Base-by-base conservation (phyloP, 768 basidiomycete species). In the Rhizopogon vulgaris region DNA sequence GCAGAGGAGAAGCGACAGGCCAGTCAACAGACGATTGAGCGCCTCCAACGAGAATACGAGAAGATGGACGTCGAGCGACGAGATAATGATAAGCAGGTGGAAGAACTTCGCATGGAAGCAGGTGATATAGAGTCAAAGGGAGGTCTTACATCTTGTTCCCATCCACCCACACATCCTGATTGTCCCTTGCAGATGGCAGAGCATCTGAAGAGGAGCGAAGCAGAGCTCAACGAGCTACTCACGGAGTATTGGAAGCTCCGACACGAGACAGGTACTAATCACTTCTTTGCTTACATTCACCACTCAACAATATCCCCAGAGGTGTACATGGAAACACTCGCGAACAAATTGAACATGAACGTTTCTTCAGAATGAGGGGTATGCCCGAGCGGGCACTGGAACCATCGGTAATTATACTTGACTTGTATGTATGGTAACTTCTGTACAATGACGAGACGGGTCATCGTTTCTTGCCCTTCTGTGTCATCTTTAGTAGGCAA, bases 301-400 rank as follows among this genome's bases (percentile, higher is more conserved):
- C 14, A 18, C 22, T 48, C 32, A 8, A 42, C 45, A 56, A 42
- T 58, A 51, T 41, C 28, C 8, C 18, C 56, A 90, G 90, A 90
- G 64, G 78, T 90, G 2, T 92, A 89, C 60, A 90, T 91, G 89
- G 89, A 90, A 66, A 90, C 85, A 0, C 71, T 91, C 25, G 86
- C 88, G 3, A 87, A 87, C 67, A 87, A 88, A 59, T 73, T 92
- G 40, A 87, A 85, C 48, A 75, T 88, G 77, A 71, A 64, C 48
- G 74, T 74, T 37, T 52, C 58, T 30, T 61, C 66, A 2, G 64
- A 62, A 17, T 65, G 61, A 51, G 12, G 11, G n/a, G 18, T 4
- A 48, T 12, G 24, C 6, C 25, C 28, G 10, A 22, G 4, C 14
- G 8, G 45, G 14, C 14, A 18, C 25, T 30, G 17, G 12, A 18